Evolutionary conservation across 2,329 filamentous ascomycete species (phyloP).

Genomic region (Stachybotrys chlorohalonatus): DNA sequence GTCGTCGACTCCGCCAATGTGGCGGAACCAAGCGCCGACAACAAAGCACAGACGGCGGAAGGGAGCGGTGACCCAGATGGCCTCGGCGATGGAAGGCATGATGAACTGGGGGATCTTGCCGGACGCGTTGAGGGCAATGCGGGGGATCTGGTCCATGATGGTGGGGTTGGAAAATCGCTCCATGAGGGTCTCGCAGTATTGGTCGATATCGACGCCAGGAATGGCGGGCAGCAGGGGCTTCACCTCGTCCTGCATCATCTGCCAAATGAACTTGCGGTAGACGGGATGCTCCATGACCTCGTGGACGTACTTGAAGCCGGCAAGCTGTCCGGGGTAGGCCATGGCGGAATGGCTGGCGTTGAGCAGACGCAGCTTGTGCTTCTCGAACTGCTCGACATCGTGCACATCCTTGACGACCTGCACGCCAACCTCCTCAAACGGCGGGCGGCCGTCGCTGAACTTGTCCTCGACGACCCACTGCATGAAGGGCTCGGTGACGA

Average conservation of each 20-base stretch:
- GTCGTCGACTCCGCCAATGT: slow-evolving; percentile 41
- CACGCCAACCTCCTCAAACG: slow-evolving; percentile 42
- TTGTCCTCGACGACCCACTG: slow-evolving; percentile 47
- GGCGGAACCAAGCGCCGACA: slow-evolving; percentile 40
- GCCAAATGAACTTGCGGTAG: slow-evolving; percentile 37
- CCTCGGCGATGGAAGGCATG: slow-evolving; percentile 37
- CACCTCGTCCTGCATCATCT: slow-evolving; percentile 47
- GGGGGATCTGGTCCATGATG: slow-evolving; percentile 45
- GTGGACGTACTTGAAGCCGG: slow-evolving; percentile 45
- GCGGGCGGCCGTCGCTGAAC: slow-evolving; percentile 40
- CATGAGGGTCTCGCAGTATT: slow-evolving; percentile 43
- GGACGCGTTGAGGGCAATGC: slow-evolving; percentile 40
- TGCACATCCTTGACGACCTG: slow-evolving; percentile 42
- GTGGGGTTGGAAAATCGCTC: slow-evolving; percentile 48
- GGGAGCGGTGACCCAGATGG: slow-evolving; percentile 34
- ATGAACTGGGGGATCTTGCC: slow-evolving; percentile 46
- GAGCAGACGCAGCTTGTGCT: slow-evolving; percentile 46
- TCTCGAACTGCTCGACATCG: slow-evolving; percentile 45
- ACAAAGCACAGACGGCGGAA: slow-evolving; percentile 39
- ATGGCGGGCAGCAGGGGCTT: slow-evolving; percentile 43
- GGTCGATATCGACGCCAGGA: slow-evolving; percentile 38
- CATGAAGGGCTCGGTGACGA: slow-evolving; percentile 47
- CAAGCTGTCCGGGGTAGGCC: slow-evolving; percentile 40
- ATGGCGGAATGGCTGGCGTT: slow-evolving; percentile 44
- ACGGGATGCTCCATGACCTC: slow-evolving; percentile 41